These are phyloP conservation scores for Suillus sp. DNA, from an alignment of 768 basidiomycete species.

Conservation along the genomic window DNA sequence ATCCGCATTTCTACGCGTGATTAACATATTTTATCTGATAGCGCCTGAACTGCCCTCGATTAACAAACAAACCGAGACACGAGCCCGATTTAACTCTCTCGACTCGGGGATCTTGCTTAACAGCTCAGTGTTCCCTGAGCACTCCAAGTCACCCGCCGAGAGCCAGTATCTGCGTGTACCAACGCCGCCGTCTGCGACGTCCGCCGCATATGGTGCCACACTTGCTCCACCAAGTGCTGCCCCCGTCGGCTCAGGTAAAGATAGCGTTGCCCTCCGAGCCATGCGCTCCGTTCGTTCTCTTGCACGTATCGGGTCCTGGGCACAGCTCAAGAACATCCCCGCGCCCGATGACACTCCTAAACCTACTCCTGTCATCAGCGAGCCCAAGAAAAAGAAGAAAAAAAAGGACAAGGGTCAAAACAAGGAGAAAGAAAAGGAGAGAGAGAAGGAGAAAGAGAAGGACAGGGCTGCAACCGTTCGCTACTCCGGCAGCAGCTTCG, in stretches of 20 bases:
- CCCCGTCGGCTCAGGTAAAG: constrained; percentile 36
- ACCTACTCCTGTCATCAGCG: constrained; percentile 16
- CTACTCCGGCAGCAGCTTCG: constrained; percentile 65
- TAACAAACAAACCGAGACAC: constrained; percentile 30
- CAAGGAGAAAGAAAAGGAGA: constrained; percentile 17
- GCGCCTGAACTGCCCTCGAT: constrained; percentile 47
- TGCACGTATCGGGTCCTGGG: constrained; percentile 74
- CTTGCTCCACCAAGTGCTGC: constrained; percentile 40
- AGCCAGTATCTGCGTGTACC: constrained; percentile 16
- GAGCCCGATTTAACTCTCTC: constrained; percentile 68
- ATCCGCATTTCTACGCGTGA: not conserved
- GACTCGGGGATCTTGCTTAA: constrained; percentile 43
- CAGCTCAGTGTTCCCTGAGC: constrained; percentile 22
- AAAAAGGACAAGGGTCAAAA: constrained; percentile 38
- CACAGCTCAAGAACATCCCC: constrained; percentile 50
- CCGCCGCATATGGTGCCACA: constrained; percentile 30
- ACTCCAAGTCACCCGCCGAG: constrained; percentile 17
- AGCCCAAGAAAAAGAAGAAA: constrained; percentile 40
- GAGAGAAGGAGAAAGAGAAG: constrained; percentile 36
- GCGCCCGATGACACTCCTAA: constrained; percentile 31
- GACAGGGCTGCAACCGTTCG: constrained; percentile 40
- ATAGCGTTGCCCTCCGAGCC: constrained; percentile 75
- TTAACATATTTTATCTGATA: constrained; percentile 24
- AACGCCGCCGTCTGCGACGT: constrained; percentile 32
- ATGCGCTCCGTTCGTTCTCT: constrained; percentile 75